These are phyloP conservation scores for Ambrosia artemisiifolia DNA, from an alignment of 129 eudicot species.

Conservation along the genomic window DNA sequence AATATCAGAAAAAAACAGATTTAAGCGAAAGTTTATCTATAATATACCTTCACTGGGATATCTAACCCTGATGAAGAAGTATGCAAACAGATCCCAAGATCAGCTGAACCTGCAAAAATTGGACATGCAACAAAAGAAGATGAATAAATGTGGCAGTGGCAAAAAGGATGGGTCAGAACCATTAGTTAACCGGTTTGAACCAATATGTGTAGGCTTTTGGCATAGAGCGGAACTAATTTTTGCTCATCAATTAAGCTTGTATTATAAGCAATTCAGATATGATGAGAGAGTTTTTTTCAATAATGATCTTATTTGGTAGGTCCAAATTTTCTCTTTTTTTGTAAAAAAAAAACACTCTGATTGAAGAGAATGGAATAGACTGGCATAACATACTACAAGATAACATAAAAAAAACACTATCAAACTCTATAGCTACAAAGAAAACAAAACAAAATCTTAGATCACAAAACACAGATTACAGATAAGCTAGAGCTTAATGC, in stretches of 20 bases:
- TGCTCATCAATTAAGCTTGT: background rate
- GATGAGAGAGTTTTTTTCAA: background rate
- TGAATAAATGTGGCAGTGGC: background rate
- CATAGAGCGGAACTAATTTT: background rate
- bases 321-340: too few species aligned
- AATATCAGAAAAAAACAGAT: background rate
- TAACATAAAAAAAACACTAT: too few species aligned
- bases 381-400: too few species aligned
- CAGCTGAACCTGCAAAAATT: slow-evolving; percentile 73
- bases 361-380: too few species aligned
- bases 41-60: slow-evolving; percentile 90
- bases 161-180: background rate
- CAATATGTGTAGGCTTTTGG: background rate
- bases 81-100: slow-evolving; percentile 95
- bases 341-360: too few species aligned
- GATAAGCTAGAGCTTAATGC: too few species aligned
- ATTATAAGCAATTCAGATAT: background rate
- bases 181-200: background rate
- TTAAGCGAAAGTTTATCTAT: background rate
- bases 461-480: too few species aligned
- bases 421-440: too few species aligned
- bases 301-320: too few species aligned
- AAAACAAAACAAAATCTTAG: too few species aligned
- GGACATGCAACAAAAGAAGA: background rate
- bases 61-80: slow-evolving; percentile 98